phyloP scores from a whole-genome alignment of 495 filamentous ascomycete genomes.

The Hamigera avellanea region DNA sequence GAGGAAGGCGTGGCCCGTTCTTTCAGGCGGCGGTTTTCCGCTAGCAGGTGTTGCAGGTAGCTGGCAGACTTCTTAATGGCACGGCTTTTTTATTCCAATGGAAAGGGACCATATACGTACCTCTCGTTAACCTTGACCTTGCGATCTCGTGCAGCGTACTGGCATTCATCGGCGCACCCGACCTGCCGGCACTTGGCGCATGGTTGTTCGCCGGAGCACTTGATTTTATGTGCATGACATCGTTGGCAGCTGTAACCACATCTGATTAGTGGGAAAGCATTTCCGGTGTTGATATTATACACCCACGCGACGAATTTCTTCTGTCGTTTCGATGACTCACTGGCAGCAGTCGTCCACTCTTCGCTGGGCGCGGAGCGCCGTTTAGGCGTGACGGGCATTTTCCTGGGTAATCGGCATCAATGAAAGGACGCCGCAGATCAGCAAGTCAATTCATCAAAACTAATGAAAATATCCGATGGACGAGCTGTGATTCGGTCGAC shows the following conservation, averaged over 20 bases:
- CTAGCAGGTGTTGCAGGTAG: constrained; percentile 24
- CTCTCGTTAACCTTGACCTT: constrained; percentile 35
- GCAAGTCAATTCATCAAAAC: no score
- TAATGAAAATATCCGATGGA: no score
- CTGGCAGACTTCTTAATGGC: constrained; percentile 8
- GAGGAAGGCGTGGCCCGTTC: constrained; percentile 23
- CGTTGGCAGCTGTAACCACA: constrained; percentile 23
- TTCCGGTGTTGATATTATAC: neutral
- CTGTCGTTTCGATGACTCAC: neutral
- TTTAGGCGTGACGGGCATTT: no score
- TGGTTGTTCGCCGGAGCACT: constrained; percentile 31
- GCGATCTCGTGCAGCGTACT: constrained; percentile 27
- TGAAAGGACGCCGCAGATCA: no score
- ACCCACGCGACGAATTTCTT: constrained; percentile 29
- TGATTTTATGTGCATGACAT: constrained; percentile 36
- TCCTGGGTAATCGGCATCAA: no score
- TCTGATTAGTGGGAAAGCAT: neutral
- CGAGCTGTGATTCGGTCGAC: no score
- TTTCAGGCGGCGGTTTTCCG: constrained; percentile 29
- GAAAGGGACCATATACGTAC: no score
- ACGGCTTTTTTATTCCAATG: constrained; percentile 2
- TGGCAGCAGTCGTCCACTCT: neutral
- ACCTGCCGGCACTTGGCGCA: constrained; percentile 28
- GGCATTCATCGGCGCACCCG: constrained; percentile 27
- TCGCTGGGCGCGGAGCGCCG: neutral